phyloP scores from a whole-genome alignment of 1,284 basidiomycete species.

The Ceratobasidium sp. region DNA sequence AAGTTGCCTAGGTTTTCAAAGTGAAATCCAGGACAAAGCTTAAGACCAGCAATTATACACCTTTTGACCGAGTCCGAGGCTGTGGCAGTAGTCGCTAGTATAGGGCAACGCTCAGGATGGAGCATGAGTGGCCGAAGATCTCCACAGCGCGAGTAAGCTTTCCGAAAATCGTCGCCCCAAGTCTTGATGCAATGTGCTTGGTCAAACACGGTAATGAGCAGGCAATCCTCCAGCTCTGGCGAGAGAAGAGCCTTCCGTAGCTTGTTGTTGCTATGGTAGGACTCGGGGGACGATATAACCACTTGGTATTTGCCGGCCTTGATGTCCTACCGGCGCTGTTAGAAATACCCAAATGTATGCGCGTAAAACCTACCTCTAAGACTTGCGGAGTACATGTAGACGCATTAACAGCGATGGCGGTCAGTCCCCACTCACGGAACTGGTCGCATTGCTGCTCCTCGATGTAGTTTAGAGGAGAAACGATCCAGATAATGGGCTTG shows the following conservation, averaged over 20 bases:
- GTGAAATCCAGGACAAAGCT: not conserved
- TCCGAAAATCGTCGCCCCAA: constrained; percentile 1
- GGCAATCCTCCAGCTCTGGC: not conserved
- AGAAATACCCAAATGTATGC: not conserved
- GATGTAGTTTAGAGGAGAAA: too few species aligned
- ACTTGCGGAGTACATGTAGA: too few species aligned
- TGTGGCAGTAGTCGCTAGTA: not conserved
- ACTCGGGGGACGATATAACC: constrained; percentile 8
- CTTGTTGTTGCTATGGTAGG: constrained; percentile 13
- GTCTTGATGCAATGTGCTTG: not conserved
- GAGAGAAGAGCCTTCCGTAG: not conserved
- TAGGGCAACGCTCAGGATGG: not conserved
- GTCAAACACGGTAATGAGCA: constrained; percentile 1
- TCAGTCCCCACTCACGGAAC: too few species aligned
- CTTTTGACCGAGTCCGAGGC: not conserved
- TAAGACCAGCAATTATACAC: not conserved
- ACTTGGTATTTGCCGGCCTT: not conserved
- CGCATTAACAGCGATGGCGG: too few species aligned
- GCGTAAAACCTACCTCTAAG: not conserved
- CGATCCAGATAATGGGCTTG: too few species aligned
- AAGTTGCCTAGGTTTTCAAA: not conserved
- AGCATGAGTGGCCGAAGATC: not conserved
- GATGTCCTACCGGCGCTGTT: not conserved
- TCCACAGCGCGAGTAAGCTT: constrained; percentile 6
- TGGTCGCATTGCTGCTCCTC: too few species aligned